A percentile compares a stretch with the other conserved stretches of the same genome.
phyloP scores from a whole-genome alignment of 768 basidiomycete species.

The Mycena albidolilacea region DNA sequence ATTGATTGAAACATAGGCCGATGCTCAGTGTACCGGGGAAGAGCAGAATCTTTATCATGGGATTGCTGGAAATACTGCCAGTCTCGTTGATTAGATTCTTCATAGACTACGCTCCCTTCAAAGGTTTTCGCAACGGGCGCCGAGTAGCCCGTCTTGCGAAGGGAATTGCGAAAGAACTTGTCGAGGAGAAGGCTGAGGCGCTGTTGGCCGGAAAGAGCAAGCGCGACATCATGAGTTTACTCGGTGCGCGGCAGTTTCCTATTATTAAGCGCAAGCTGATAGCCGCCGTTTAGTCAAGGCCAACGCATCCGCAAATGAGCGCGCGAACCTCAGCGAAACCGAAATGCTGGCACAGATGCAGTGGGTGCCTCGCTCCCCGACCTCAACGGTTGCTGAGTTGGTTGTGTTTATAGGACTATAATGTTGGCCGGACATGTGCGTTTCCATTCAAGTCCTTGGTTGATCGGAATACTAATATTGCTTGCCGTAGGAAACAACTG shows the following conservation, averaged over 20 bases:
- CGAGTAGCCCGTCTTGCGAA: constrained; percentile 50
- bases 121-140: constrained; percentile 20
- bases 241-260: constrained; percentile 57
- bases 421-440: constrained; percentile 30
- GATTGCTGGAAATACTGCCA: constrained; percentile 27
- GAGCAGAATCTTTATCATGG: constrained; percentile 14
- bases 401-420: constrained; percentile 21
- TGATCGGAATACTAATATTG: not conserved
- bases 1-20: constrained; percentile 10
- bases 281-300: constrained; percentile 16
- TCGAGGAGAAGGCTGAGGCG: constrained; percentile 64
- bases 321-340: constrained; percentile 39
- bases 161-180: constrained; percentile 61
- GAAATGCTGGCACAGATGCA: constrained; percentile 57
- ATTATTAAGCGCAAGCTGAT: not conserved
- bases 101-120: constrained; percentile 20
- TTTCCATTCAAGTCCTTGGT: not conserved
- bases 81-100: constrained; percentile 5
- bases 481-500: constrained; percentile 68
- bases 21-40: constrained; percentile 13
- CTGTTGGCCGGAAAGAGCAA: constrained; percentile 63
- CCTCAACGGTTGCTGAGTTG: not conserved
- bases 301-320: constrained; percentile 39
- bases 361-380: constrained; percentile 33
- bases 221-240: constrained; percentile 69